Conservation (phyloP, 352 stramenopile species). For the Globisporangium cylindrosporum region DNA sequence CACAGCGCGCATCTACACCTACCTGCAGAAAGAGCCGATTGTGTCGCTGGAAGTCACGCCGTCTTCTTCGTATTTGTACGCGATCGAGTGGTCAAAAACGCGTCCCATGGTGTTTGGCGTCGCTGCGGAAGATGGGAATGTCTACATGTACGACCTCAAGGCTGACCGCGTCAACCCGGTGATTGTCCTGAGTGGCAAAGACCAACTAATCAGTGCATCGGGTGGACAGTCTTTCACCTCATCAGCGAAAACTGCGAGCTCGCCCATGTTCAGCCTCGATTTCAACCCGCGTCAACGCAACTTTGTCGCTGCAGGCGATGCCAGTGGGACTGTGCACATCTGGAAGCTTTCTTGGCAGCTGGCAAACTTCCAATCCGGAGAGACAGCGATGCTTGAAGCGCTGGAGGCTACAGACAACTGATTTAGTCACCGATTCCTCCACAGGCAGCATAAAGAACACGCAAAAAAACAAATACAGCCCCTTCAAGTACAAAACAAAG, state of each 20-base stretch:
- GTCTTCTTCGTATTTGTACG: conserved; percentile 71
- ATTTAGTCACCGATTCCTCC: background rate
- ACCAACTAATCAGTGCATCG: conserved; percentile 13
- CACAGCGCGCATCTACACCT: conserved; percentile 73
- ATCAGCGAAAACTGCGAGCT: conserved; percentile 8
- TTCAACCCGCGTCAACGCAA: conserved; percentile 86
- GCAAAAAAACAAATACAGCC: background rate
- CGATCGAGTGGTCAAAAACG: conserved; percentile 69
- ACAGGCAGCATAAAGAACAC: background rate
- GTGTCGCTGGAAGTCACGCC: conserved; percentile 64
- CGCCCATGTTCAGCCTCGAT: conserved; percentile 53
- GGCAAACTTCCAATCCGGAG: conserved; percentile 69
- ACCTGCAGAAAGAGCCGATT: conserved; percentile 56
- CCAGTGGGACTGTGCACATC: conserved; percentile 60
- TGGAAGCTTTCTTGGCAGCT: conserved; percentile 86
- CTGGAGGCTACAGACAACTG: conserved; percentile 21
- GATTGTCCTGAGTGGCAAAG: conserved; percentile 39
- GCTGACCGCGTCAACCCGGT: conserved; percentile 42
- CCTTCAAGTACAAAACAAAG: background rate
- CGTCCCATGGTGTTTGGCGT: conserved; percentile 74
- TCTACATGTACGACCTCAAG: conserved; percentile 80
- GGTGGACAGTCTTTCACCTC: background rate
- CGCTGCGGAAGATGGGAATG: conserved; percentile 62
- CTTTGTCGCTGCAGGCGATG: conserved; percentile 75
- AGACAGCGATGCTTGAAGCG: conserved; percentile 55